phyloP scores from a whole-genome alignment of 2,329 filamentous ascomycete species.

The Phialocephala sp. region DNA sequence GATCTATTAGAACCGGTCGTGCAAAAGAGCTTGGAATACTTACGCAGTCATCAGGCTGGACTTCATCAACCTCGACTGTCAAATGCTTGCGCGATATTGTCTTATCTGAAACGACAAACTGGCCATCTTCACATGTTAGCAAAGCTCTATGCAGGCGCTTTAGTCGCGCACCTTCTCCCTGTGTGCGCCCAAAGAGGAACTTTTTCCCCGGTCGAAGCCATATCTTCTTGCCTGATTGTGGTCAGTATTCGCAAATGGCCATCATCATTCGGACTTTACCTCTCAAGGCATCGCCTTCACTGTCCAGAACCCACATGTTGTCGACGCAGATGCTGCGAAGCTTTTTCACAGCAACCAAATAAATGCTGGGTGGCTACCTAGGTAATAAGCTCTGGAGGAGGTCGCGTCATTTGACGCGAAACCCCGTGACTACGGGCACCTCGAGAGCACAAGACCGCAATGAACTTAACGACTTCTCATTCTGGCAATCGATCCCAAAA shows the following conservation, averaged over 20 bases:
- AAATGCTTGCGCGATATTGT: slow-evolving; percentile 90
- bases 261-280: slow-evolving; percentile 42
- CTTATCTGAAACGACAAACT: slow-evolving; percentile 75
- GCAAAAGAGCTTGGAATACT: slow-evolving; percentile 36
- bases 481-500: no score
- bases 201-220: slow-evolving; percentile 88
- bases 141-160: slow-evolving; percentile 10
- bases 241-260: neutral
- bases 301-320: slow-evolving; percentile 60
- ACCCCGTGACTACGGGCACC: no score
- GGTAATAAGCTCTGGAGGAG: no score
- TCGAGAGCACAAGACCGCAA: no score
- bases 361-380: neutral
- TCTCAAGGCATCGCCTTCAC: slow-evolving; percentile 58
- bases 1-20: slow-evolving; percentile 25
- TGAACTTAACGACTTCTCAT: no score
- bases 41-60: slow-evolving; percentile 71
- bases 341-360: neutral
- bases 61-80: slow-evolving; percentile 71
- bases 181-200: slow-evolving; percentile 84
- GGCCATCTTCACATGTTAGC: slow-evolving; percentile 56
- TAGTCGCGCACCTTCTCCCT: slow-evolving; percentile 60
- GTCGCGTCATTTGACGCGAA: no score
- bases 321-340: neutral
- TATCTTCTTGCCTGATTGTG: slow-evolving; percentile 65